Evolutionary conservation across 805 yeast genomes (phyloP), one percentile per base, ranked within the genome.

Genomic region (Lipomyces spencermartinsiae): DNA sequence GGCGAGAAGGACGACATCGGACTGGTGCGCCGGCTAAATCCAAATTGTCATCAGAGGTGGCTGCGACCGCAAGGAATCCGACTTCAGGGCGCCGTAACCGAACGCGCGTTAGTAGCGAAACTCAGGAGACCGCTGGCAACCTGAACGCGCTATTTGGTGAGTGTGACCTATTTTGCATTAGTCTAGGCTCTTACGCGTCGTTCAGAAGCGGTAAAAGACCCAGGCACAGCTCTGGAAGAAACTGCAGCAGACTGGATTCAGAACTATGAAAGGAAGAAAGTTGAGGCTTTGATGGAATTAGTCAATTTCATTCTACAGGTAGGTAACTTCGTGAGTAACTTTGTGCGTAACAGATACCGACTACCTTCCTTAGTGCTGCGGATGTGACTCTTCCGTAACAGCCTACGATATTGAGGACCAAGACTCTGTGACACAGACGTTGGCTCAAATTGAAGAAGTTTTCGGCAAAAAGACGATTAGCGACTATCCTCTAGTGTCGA

Each of bases 351-450:
- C 49, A 43, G 7, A 43, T n/a, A n/a, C 22, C 10, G 19, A 43
- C 22, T 53, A 14, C 14, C 58, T 1, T 43, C 6, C n/a, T n/a
- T 62, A 63, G 69, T 63, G 70, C 67, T 69, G 69, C 37, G 74
- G 73, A 16, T 64, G 71, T 33, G 59, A 62, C n/a, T 19, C 59
- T 19, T 29, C 67, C 8, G 62, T 73, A 8, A 88, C 88, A 67
- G 85, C 86, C 34, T 97, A 93, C 76, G 97, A 93, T 76, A 87
- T 92, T 61, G 82, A 81, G 31, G 88, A 87, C 73, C 81, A 85
- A 63, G 93, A 90, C 55, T 85, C 91, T 7, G 90, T 95, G 0
- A 80, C 84, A 16, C 90, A 88, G 46, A 91, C 97, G 0, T 85
- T 91, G 9, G 87, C 84, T 3, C 97, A 92, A 76, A 78, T 93